Conservation (phyloP, 805 yeast species). For the Metschnikowia sp. region DNA sequence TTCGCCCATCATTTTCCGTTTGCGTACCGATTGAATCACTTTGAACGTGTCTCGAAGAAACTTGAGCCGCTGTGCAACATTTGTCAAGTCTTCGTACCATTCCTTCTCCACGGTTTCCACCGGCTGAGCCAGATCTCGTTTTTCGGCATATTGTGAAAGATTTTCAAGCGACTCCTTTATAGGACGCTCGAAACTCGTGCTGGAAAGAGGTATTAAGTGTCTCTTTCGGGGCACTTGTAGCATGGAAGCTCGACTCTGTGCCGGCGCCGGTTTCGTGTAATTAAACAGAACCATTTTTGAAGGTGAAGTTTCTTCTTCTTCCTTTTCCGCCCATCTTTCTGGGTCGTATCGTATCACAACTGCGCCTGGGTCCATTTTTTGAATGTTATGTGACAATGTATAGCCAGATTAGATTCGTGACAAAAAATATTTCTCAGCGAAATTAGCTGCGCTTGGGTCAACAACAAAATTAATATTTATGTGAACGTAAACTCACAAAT, state of each 20-base stretch:
- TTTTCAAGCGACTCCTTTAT: conserved; percentile 12
- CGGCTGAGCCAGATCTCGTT: not conserved
- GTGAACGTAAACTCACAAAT: no score
- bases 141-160: conserved; percentile 6
- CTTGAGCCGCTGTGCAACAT: conserved; percentile 18
- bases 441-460: no score
- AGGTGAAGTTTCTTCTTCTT: conserved; percentile 4
- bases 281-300: conserved; percentile 9
- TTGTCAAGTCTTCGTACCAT: conserved; percentile 17
- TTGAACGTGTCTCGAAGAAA: conserved; percentile 18
- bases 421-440: no score
- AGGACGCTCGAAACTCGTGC: conserved; percentile 11
- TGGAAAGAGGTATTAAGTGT: conserved; percentile 7
- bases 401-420: no score
- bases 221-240: conserved; percentile 4
- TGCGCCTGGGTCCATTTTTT: conserved; percentile 10
- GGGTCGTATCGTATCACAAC: conserved; percentile 17
- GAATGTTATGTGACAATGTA: no score
- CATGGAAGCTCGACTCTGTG: not conserved
- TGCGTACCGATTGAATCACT: conserved; percentile 19
- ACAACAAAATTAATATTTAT: no score
- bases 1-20: conserved; percentile 17
- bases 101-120: conserved; percentile 6
- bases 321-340: conserved; percentile 15
- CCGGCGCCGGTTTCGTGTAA: conserved; percentile 1